Evolutionary conservation across 345 rosid species (phyloP).

Genomic region (Salix udensis): DNA sequence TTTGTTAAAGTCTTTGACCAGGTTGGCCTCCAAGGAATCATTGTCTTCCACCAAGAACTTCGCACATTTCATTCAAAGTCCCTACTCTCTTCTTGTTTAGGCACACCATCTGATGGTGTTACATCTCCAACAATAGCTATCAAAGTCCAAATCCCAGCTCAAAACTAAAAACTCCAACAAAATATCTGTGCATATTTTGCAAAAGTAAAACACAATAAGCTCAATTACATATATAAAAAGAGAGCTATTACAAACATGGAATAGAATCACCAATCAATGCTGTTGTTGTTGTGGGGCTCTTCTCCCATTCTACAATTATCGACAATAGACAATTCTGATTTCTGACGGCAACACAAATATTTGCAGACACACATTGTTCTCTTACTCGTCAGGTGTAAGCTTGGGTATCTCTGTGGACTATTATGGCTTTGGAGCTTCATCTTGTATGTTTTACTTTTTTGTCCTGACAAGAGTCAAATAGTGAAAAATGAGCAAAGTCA

Average conservation of each 20-base stretch:
- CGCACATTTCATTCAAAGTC: constrained; percentile 29
- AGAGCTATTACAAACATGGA: not conserved
- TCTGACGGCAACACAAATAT: not conserved
- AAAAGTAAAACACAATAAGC: not conserved
- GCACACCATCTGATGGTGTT: constrained; percentile 37
- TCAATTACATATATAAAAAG: not conserved
- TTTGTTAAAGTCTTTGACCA: constrained; percentile 30
- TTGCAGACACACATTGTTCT: not conserved
- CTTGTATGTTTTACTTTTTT: not conserved
- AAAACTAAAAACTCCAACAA: constrained; percentile 18
- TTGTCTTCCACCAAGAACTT: constrained; percentile 34
- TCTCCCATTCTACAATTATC: not conserved
- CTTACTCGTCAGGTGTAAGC: not conserved
- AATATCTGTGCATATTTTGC: not conserved
- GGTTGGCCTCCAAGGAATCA: constrained; percentile 32
- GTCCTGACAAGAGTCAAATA: not conserved
- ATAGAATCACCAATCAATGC: not conserved
- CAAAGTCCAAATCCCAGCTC: constrained; percentile 14
- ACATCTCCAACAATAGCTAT: constrained; percentile 36
- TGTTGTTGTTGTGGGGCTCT: not conserved
- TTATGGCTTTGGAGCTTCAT: too few species aligned
- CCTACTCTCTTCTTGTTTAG: constrained; percentile 29
- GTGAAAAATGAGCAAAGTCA: not conserved
- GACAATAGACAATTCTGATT: not conserved
- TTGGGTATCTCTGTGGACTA: not conserved